Evolutionary conservation across 2,329 filamentous ascomycete species (phyloP), one percentile per base, ranked within the genome.

Genomic region (Aschersonia sp.): DNA sequence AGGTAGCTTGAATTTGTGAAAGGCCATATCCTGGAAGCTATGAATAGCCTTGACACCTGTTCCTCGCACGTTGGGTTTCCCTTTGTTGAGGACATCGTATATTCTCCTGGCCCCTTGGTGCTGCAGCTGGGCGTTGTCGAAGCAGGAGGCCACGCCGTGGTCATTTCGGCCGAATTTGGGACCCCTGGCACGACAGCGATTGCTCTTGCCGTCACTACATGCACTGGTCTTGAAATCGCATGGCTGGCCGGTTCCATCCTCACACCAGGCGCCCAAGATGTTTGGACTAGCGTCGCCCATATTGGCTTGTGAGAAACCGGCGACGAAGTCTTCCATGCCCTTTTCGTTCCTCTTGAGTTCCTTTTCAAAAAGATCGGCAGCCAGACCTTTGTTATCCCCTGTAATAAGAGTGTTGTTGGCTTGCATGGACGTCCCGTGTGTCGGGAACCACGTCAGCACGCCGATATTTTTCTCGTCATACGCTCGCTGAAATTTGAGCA

Each of bases 301-400:
- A 58, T 87, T 95, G 31, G 89, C 78, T 63, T 95, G 89, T 1
- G 87, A 92, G 65, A 95, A 96, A 9, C 88, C 89, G 3, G 89
- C 88, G 1, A 95, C 85, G 56, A 94, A 94, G 9, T 74, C 75
- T 1, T 77, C 70, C 0, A 77, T 72, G 43, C 78, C 80, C 43
- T 75, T 77, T 9, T 68, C 69, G 3, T 65, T 58, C 31, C 74
- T 69, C 4, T 67, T 68, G 48, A 85, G 75, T 42, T 77, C 77
- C 55, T 85, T 78, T 62, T 96, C 89, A 53, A 95, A 85, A 5
- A 94, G 71, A 55, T 83, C 79, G 3, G 88, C 86, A 0, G 89
- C 89, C 4, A 95, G 84, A 4, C 89, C 89, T 67, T 96, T 95
- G 70, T 96, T 96, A 62, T 96, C 89, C 31, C 87, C 89, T 3